Base-by-base conservation (phyloP, 345 rosid genomes). In the Heritiera fomes region DNA sequence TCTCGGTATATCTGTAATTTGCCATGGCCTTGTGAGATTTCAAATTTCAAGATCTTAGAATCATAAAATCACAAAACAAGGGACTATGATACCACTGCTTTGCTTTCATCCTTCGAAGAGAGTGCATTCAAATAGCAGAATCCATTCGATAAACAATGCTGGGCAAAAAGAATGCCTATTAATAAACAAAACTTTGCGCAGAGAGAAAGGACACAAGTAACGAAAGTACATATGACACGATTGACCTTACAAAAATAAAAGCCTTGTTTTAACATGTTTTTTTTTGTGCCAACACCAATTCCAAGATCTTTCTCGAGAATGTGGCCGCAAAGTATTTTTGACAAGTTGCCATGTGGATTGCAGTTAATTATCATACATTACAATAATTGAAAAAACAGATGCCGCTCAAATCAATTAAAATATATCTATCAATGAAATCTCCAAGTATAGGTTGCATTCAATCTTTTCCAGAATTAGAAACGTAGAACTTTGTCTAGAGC, bases 201-300 rank as follows among this genome's bases (percentile, higher is more conserved):
- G 8, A 34, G 20, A 30, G 50, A 47, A 80, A 79, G 77, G 47
- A 15, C 53, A 17, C 30, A n/a, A 18, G 41, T n/a, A 52, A 67
- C 46, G 3, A 59, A 12, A 46, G 15, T 43, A 30, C 47, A 75
- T 43, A 20, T 17, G 78, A 65, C 47, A 47, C 63, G 77, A 50
- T 78, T 75, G 13, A 80, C 82, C 85, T 78, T 78, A 70, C 85
- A 62, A 55, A 64, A 18, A 38, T 80, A 78, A 46, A 80, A 70
- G 80, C 87, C 71, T 78, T 78, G 75, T 78, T 85, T 85, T 43
- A 85, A 75, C 61, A 67, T 23, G 28, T 23, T 23, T 23, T 23
- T 23, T 23, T 0, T 23, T 0, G 28, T 23, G 28, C 28, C 28
- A 23, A 23, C 28, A 23, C 28, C 28, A 23, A 23, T 23, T 23